Percentiles rank a stretch among this genome's conserved stretches.
These are phyloP conservation scores for Aegle marmelos DNA, from an alignment of 345 rosid genomes.

Conservation along the genomic window DNA sequence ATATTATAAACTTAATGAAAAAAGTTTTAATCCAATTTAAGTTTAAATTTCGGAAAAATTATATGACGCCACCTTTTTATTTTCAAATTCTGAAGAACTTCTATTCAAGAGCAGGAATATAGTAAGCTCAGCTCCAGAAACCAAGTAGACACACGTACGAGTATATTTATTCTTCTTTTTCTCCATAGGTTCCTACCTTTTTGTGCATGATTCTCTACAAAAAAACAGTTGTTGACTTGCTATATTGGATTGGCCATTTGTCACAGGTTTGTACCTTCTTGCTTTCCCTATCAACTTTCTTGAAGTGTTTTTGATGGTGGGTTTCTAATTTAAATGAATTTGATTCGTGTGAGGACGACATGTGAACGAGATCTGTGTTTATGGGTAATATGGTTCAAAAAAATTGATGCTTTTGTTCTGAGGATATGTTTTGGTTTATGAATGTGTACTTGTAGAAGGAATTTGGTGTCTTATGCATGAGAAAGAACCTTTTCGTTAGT, in stretches of 20 bases:
- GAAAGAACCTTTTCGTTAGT: background rate
- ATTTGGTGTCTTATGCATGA: background rate
- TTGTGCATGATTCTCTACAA: background rate
- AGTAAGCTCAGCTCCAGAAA: background rate
- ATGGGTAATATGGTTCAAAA: background rate
- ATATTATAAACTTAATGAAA: too few species aligned
- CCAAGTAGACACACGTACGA: constrained; percentile 18
- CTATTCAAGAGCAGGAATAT: constrained; percentile 4
- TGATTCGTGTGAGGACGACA: background rate
- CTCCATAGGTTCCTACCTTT: too few species aligned
- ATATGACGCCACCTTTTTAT: too few species aligned
- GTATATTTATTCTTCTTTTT: background rate
- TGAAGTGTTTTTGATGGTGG: background rate
- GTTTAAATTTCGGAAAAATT: too few species aligned
- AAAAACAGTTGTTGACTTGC: background rate
- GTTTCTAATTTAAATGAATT: background rate
- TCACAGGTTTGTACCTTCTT: constrained; percentile 1
- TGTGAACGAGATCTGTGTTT: constrained; percentile 8
- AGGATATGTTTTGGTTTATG: background rate
- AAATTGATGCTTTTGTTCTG: background rate
- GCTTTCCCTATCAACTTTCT: background rate
- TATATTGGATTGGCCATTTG: background rate
- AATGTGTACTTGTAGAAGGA: background rate
- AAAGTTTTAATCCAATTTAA: too few species aligned
- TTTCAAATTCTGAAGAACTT: too few species aligned